Base-by-base conservation (phyloP, 352 stramenopile species). In the Phytopythium vexans region DNA sequence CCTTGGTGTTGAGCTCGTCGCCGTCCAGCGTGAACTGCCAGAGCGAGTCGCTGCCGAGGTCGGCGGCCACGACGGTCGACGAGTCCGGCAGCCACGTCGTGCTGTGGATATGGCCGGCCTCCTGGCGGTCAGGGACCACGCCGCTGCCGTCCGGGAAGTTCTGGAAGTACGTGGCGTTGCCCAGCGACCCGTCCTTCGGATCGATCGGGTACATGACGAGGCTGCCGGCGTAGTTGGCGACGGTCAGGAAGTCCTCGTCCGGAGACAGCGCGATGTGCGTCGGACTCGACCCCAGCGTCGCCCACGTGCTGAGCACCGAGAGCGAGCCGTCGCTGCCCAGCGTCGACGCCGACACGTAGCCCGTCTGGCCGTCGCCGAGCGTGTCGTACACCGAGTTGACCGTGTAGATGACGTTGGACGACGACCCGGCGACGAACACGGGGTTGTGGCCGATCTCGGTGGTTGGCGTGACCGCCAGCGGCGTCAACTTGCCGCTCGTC, bases 21-120 rank as follows among this genome's bases (percentile, higher is more conserved):
- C 21, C 51, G 47, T 91, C 57, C 12, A 92, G 53, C 32, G 58
- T 67, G 47, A 86, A 80, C 59, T 92, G 84, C 51, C 70, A 72
- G 32, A 90, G 54, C 27, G 68, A 60, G 40, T 94, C 84, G 21
- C 74, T 90, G 35, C 84, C 84, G 11, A 94, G 55, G 54, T 94
- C 84, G 0, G 80, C 69, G 5, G 68, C 80, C 2, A 88, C 52
- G 8, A 90, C 21, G 21, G 21, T 27, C 21, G 21, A 55, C 0
- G 46, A 67, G 44, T 68, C 57, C 10, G 77, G 40, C 1, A 62
- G 66, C 82, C 81, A 94, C 27, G 64, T 78, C 34, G 77, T 79
- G 54, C 81, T 92, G 66, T 94, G 84, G 41, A 89, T 56, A 52
- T 94, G 84, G 0, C 82, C 65, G 4, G 79, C 82, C 38, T 94